Conservation (phyloP, 2,329 filamentous ascomycete genomes). For the Remersonia thermophila region DNA sequence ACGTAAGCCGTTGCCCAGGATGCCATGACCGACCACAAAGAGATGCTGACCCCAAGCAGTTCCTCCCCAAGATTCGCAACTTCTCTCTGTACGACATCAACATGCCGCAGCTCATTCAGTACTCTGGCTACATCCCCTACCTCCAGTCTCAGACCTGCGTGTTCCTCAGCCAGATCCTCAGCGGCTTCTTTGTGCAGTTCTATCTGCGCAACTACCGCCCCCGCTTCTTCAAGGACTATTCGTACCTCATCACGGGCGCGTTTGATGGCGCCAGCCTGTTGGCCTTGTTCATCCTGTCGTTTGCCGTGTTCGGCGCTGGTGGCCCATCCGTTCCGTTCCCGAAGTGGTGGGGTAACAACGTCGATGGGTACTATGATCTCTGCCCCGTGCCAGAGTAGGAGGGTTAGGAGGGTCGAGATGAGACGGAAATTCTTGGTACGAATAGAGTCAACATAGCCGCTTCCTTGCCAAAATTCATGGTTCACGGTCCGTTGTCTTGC, state of each 20-base stretch:
- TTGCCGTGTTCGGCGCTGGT: slow-evolving; percentile 43
- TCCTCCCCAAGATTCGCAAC: slow-evolving; percentile 32
- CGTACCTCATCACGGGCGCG: slow-evolving; percentile 39
- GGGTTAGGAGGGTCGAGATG: no score
- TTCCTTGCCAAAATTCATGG: no score
- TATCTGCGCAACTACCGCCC: slow-evolving; percentile 41
- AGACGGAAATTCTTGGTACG: no score
- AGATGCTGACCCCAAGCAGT: slow-evolving; percentile 22
- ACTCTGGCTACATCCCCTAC: slow-evolving; percentile 41
- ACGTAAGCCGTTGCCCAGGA: slow-evolving; percentile 26
- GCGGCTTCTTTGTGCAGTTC: slow-evolving; percentile 37
- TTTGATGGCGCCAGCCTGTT: slow-evolving; percentile 38
- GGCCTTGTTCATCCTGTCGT: slow-evolving; percentile 40
- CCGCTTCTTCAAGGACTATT: slow-evolving; percentile 40
- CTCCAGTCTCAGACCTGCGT: slow-evolving; percentile 44
- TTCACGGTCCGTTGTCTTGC: no score
- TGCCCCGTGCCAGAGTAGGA: slow-evolving; percentile 24
- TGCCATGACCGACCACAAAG: not conserved
- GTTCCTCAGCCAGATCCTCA: slow-evolving; percentile 31
- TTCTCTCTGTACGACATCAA: slow-evolving; percentile 35
- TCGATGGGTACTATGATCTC: slow-evolving; percentile 33
- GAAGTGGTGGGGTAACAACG: slow-evolving; percentile 43
- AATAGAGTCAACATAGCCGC: no score
- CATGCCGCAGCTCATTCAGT: slow-evolving; percentile 42
- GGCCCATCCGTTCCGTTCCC: slow-evolving; percentile 31